These are phyloP conservation scores for Gnomoniopsis sp. DNA, from an alignment of 2,329 filamentous ascomycete genomes.

Conservation along the genomic window DNA sequence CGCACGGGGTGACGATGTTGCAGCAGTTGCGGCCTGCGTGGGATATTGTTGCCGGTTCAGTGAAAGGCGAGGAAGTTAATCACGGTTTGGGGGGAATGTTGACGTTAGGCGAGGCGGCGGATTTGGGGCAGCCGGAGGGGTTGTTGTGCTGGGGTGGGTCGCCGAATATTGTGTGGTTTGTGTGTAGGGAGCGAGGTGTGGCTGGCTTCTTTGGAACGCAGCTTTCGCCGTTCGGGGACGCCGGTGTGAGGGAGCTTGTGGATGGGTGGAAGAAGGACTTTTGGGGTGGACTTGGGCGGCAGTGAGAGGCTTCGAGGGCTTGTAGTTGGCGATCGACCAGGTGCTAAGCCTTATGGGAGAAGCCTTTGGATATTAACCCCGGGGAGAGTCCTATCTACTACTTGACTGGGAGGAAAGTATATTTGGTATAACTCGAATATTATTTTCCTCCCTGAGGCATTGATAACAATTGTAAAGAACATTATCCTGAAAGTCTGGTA, in stretches of 20 bases:
- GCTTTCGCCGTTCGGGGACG: background rate
- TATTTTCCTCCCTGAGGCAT: no score
- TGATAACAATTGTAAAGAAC: no score
- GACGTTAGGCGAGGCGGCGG: background rate
- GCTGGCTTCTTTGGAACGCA: constrained; percentile 2
- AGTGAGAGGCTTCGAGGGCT: no score
- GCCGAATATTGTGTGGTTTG: background rate
- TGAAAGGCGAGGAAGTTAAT: background rate
- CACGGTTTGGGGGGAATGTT: background rate
- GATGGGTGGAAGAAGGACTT: constrained; percentile 8
- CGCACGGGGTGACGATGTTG: background rate
- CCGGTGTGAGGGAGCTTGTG: background rate
- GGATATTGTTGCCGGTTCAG: background rate
- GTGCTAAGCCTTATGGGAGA: no score
- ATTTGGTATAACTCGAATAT: no score
- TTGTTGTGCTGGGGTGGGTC: constrained; percentile 1
- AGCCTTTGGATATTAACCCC: no score
- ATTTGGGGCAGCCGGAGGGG: background rate
- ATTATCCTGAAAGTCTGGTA: no score
- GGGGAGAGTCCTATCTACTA: no score
- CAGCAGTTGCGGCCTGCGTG: background rate
- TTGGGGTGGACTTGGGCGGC: background rate
- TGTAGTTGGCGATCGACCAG: no score
- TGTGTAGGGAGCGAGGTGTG: background rate
- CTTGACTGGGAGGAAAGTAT: no score